Percentiles rank a stretch among this genome's conserved stretches.
phyloP scores from a whole-genome alignment of 2,329 filamentous ascomycete species.

The Aspergillus carbonarius region DNA sequence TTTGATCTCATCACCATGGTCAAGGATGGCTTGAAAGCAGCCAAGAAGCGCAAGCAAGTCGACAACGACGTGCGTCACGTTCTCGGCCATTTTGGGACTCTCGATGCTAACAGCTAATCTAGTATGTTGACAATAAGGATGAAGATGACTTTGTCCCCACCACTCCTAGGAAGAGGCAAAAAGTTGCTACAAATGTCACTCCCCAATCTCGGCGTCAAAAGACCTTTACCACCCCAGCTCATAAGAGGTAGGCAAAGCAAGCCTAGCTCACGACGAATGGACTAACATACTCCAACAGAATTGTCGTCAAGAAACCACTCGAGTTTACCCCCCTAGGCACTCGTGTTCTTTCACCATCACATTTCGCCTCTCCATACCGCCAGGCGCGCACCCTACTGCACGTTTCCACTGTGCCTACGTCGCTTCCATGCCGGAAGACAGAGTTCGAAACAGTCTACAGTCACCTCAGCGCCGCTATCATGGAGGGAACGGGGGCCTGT shows the following conservation, averaged over 20 bases:
- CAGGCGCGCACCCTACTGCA: conserved; percentile 85
- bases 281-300: conserved; percentile 38
- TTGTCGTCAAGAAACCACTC: conserved; percentile 79
- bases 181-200: conserved; percentile 48
- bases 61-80: conserved; percentile 37
- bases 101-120: conserved; percentile 3
- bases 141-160: conserved; percentile 35
- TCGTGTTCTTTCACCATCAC: conserved; percentile 72
- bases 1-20: conserved; percentile 66
- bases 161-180: conserved; percentile 61
- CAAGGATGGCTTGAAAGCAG: conserved; percentile 63
- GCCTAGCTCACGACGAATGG: conserved; percentile 21
- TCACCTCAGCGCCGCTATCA: conserved; percentile 90
- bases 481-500: conserved; percentile 88
- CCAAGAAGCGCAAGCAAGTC: conserved; percentile 53
- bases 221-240: conserved; percentile 59
- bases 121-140: conserved; percentile 43
- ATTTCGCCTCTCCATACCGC: conserved; percentile 81
- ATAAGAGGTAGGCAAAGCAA: conserved; percentile 54
- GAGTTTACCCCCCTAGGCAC: conserved; percentile 96
- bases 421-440: conserved; percentile 84
- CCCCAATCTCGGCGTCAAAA: conserved; percentile 44
- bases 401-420: conserved; percentile 86
- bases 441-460: conserved; percentile 93
- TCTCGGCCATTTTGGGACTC: not conserved